Evolutionary conservation across 768 basidiomycete genomes (phyloP).

Genomic region (Cystobasidiopsis lactophilus): DNA sequence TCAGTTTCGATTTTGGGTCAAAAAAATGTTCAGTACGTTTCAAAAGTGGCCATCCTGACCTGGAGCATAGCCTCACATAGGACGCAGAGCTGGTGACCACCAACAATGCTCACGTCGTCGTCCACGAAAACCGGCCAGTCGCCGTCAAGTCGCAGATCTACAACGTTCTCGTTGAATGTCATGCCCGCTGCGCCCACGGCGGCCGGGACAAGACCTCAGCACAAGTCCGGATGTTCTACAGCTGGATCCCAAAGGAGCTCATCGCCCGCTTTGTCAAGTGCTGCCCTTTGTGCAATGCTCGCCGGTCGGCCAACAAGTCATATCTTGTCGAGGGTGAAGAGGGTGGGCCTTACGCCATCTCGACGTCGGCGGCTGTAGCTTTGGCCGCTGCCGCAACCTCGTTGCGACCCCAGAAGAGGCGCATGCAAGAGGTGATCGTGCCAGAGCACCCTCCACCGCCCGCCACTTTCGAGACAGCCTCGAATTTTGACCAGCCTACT

Average conservation of each 20-base stretch:
- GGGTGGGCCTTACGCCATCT: too few relatives aligned
- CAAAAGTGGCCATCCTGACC: neutral
- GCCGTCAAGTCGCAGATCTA: constrained; percentile 59
- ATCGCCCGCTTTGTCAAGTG: constrained; percentile 53
- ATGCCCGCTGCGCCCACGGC: constrained; percentile 42
- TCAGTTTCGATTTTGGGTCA: constrained; percentile 63
- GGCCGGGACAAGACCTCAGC: constrained; percentile 59
- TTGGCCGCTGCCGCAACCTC: too few relatives aligned
- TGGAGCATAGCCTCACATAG: neutral
- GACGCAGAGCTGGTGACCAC: constrained; percentile 12
- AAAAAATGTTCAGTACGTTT: constrained; percentile 44
- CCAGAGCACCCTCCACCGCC: neutral
- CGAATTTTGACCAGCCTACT: neutral
- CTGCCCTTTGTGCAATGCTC: constrained; percentile 44
- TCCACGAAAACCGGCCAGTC: constrained; percentile 50
- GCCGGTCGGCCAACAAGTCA: constrained; percentile 2
- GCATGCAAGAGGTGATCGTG: neutral
- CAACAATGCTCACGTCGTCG: constrained; percentile 29
- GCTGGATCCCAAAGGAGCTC: constrained; percentile 63
- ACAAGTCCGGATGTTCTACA: constrained; percentile 44
- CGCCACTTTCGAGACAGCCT: neutral
- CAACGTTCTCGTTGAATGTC: constrained; percentile 51
- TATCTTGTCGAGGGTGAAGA: neutral
- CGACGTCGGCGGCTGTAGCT: too few relatives aligned
- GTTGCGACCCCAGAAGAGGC: neutral